A percentile compares a stretch with the other conserved stretches of the same genome.
These are phyloP conservation scores for Diplodia corticola DNA, from an alignment of 2,329 filamentous ascomycete genomes.

Conservation along the genomic window DNA sequence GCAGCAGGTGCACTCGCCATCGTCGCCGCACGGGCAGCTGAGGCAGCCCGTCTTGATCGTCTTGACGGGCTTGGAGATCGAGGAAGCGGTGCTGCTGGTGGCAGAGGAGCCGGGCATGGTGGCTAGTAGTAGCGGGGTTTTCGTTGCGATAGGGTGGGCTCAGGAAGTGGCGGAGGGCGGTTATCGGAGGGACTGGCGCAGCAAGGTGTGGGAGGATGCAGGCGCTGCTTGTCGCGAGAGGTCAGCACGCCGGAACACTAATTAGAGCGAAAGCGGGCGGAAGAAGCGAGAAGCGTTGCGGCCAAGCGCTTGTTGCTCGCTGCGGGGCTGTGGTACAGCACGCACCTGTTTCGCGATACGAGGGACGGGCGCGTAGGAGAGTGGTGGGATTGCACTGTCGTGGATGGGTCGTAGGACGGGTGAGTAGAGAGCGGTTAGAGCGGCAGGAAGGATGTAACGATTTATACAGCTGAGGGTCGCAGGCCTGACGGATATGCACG, in stretches of 20 bases:
- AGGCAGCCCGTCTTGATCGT: slow-evolving; percentile 23
- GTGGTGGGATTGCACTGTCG: neutral
- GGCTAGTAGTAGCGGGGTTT: neutral
- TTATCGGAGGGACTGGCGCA: no score
- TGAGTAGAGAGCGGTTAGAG: neutral
- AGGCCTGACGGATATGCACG: neutral
- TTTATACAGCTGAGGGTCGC: neutral
- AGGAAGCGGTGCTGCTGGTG: slow-evolving; percentile 4
- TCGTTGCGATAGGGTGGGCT: neutral
- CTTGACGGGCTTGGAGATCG: slow-evolving; percentile 22
- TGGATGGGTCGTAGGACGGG: neutral
- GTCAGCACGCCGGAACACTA: neutral
- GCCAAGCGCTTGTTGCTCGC: neutral
- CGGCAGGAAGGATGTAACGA: neutral
- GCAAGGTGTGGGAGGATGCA: neutral
- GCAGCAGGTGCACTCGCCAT: slow-evolving; percentile 23
- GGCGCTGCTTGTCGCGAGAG: neutral
- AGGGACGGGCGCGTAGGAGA: neutral
- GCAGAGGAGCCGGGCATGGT: slow-evolving; percentile 12
- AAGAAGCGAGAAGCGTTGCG: neutral
- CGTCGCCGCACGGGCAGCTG: slow-evolving; percentile 23
- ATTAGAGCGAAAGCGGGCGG: neutral
- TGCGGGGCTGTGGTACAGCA: neutral
- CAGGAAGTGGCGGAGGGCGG: no score
- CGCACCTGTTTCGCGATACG: neutral